Evolutionary conservation across 176 grass and related monocot species (phyloP), one percentile per base, ranked within the genome.

Genomic region (Cenchrus fungigraminus): DNA sequence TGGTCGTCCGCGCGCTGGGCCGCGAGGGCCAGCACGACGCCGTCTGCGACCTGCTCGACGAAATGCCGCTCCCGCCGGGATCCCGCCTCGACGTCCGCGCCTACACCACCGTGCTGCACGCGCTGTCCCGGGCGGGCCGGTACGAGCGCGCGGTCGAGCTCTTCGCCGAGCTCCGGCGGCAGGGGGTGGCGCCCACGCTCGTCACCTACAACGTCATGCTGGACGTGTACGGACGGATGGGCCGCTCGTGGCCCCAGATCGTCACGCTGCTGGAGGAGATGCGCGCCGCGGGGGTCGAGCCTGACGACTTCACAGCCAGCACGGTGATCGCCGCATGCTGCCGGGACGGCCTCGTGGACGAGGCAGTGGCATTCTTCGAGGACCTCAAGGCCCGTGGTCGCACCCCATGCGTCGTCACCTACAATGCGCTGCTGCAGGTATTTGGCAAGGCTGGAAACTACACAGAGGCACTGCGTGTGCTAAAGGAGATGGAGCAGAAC

Each of bases 181-280:
- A 87, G 47, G 93, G 91, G 1, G 81, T 95, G 4, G 65, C 68
- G 40, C 93, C 96, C 58, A 98, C 91, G 1, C 81, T 90, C 10
- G 96, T 98, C 71, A 98, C 93, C 65, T 98, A 98, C 83, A 98
- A 95, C 78, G 93, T 95, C 83, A 69, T 98, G 86, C 91, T 98
- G n/a, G 84, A 94, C 81, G 88, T 98, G 40, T 98, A 95, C 55
- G 86, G 93, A 8, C 84, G 90, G 12, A 94, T 90, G 93, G 97
- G 91, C 22, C 82, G 89, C 29, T 98, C 97, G 12, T 98, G 97
- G 91, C 86, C 77, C 1, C 88, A 22, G 59, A 91, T 98, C 65
- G 78, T 90, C 20, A 43, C 76, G 63, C 84, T 95, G 69, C 80
- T 98, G 4, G 91, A 89, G 65, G 93, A 95, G 85, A 87, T 95